Evolutionary conservation across 345 rosid genomes (phyloP).

Genomic region (Trapa incisa): DNA sequence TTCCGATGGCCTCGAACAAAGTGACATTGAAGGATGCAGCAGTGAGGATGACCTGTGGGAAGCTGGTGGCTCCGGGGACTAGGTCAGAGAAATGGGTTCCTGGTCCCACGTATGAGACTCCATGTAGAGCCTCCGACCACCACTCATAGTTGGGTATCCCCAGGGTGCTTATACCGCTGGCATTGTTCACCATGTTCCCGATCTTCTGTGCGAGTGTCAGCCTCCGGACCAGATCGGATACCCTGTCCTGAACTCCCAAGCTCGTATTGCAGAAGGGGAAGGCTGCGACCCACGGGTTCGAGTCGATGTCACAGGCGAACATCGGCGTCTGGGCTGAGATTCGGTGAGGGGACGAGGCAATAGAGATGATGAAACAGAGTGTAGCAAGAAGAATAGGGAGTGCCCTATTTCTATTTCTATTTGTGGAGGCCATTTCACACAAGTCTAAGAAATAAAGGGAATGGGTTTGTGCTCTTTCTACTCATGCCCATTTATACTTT

Average conservation of each 20-base stretch:
- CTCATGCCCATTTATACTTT: no score
- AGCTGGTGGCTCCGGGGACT: conserved; percentile 90
- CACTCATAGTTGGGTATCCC: conserved; percentile 82
- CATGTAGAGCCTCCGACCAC: conserved; percentile 99
- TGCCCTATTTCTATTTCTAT: conserved; percentile 9
- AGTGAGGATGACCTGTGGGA: conserved; percentile 85
- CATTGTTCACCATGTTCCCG: conserved; percentile 30
- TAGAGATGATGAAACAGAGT: conserved; percentile 2
- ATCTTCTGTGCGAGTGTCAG: conserved; percentile 76
- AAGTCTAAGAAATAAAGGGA: not conserved
- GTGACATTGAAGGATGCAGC: conserved; percentile 86
- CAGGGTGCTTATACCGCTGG: conserved; percentile 49
- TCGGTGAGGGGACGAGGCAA: not conserved
- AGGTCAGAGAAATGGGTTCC: conserved; percentile 47
- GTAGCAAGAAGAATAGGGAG: conserved; percentile 7
- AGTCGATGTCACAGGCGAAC: conserved; percentile 60
- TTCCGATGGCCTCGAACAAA: conserved; percentile 74
- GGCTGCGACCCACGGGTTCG: conserved; percentile 30
- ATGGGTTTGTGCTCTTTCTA: no score
- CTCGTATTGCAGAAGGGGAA: conserved; percentile 53
- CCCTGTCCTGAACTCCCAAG: conserved; percentile 32
- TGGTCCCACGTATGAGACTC: conserved; percentile 73
- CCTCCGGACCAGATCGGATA: conserved; percentile 60
- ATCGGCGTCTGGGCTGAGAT: conserved; percentile 38
- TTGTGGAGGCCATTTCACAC: conserved; percentile 9